Percentiles rank a stretch among this genome's conserved stretches.
Evolutionary conservation across 331 rosid genomes (phyloP).

Genomic region (Pyrus hybrid): DNA sequence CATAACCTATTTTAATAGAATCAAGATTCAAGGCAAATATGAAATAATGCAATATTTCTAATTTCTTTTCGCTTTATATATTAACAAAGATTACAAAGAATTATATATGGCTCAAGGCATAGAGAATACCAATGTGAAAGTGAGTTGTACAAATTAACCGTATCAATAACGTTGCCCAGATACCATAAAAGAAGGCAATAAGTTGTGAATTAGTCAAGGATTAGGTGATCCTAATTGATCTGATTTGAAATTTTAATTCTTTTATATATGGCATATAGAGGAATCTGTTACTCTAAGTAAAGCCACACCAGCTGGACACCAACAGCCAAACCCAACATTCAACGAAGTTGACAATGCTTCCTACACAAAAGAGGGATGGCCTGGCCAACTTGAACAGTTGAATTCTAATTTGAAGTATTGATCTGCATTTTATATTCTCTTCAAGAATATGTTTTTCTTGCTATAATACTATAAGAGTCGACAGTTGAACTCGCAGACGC

Average conservation of each 20-base stretch:
- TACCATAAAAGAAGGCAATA: not conserved
- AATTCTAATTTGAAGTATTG: not conserved
- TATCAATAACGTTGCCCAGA: not conserved
- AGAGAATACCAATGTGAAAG: slow-evolving; percentile 29
- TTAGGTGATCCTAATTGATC: slow-evolving; percentile 24
- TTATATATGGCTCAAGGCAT: not conserved
- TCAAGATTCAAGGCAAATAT: not conserved
- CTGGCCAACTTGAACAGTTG: not conserved
- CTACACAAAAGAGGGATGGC: not conserved
- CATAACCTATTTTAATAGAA: not conserved
- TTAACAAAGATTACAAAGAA: not conserved
- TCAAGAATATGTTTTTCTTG: not conserved
- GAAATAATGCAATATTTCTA: not conserved
- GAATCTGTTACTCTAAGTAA: slow-evolving; percentile 47
- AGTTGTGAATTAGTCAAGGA: slow-evolving; percentile 17
- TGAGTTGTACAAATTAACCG: slow-evolving; percentile 39
- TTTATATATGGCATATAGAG: not conserved
- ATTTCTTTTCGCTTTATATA: not conserved
- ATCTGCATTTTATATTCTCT: not conserved
- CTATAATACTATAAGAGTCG: accelerated
- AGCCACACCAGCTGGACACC: slow-evolving; percentile 30
- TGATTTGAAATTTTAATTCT: not conserved
- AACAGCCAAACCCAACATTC: not conserved
- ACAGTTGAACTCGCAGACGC: not conserved
- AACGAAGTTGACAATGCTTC: not conserved